Evolutionary conservation across 495 filamentous ascomycete genomes (phyloP).

Genomic region (Neurospora hispaniola): DNA sequence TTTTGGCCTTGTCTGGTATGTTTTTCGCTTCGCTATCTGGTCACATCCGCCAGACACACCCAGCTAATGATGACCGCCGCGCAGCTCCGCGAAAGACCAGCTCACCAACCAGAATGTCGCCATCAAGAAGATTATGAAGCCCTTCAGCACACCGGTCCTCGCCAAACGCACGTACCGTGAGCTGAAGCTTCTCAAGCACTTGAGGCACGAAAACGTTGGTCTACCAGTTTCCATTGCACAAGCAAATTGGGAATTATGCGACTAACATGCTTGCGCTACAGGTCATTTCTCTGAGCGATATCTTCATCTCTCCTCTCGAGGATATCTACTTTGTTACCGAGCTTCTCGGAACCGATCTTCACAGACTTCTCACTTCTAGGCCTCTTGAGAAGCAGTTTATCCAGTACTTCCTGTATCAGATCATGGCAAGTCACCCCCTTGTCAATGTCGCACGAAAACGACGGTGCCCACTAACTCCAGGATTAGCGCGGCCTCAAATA

Average conservation of each 20-base stretch:
- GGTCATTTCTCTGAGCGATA: constrained; percentile 97
- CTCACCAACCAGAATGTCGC: constrained; percentile 91
- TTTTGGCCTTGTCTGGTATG: constrained; percentile 95
- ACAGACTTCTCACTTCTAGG: constrained; percentile 87
- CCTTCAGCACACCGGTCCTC: constrained; percentile 94
- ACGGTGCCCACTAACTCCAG: background rate
- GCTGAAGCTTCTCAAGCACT: constrained; percentile 91
- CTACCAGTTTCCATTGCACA: background rate
- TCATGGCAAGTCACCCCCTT: constrained; percentile 55
- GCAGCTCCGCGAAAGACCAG: constrained; percentile 91
- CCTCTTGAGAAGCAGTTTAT: constrained; percentile 99
- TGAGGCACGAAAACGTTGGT: constrained; percentile 90
- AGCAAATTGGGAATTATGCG: background rate
- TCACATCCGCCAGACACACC: background rate
- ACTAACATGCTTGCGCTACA: constrained; percentile 25
- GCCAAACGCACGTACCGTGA: constrained; percentile 97
- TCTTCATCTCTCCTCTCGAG: constrained; percentile 98
- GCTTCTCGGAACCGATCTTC: constrained; percentile 90
- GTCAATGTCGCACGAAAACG: background rate
- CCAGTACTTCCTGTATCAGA: constrained; percentile 98
- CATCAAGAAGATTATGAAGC: constrained; percentile 99
- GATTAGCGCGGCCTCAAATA: constrained; percentile 90
- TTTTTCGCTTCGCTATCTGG: background rate
- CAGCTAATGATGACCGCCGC: constrained; percentile 14
- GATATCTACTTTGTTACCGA: constrained; percentile 99